These are phyloP conservation scores for Volvox africanus DNA, from an alignment of 139 green algal species.

Conservation along the genomic window DNA sequence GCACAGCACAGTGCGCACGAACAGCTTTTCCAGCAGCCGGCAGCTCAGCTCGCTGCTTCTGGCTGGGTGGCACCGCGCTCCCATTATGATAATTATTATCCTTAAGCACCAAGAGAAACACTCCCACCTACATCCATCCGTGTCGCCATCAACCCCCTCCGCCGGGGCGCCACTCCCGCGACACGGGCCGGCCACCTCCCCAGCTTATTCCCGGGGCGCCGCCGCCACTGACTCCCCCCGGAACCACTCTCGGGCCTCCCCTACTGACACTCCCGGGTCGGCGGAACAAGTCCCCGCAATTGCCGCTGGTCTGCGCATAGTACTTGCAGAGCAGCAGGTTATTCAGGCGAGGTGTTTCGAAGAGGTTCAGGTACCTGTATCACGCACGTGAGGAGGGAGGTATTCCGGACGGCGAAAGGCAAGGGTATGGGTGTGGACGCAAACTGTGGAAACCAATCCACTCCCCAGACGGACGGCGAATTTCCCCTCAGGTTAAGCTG, in stretches of 20 bases:
- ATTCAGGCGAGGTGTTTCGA: slow-evolving; percentile 56
- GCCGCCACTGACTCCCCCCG: not conserved
- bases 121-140: not conserved
- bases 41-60: not conserved
- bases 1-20: not conserved
- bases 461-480: too few relatives aligned
- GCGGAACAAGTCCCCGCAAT: not conserved
- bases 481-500: not conserved
- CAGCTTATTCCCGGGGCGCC: not conserved
- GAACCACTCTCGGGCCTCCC: not conserved
- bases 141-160: not conserved
- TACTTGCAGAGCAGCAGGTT: slow-evolving; percentile 67
- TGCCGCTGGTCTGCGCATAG: slow-evolving; percentile 45
- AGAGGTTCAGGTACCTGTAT: slow-evolving; percentile 60
- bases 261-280: not conserved
- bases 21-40: not conserved
- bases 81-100: not conserved
- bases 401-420: not conserved
- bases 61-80: not conserved
- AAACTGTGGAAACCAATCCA: too few relatives aligned
- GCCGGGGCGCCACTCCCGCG: slow-evolving; percentile 6
- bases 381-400: not conserved
- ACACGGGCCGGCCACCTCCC: not conserved
- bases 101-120: not conserved
- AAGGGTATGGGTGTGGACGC: not conserved